Base-by-base conservation (phyloP, 352 stramenopile species). In the Phytophthora citrophthora region DNA sequence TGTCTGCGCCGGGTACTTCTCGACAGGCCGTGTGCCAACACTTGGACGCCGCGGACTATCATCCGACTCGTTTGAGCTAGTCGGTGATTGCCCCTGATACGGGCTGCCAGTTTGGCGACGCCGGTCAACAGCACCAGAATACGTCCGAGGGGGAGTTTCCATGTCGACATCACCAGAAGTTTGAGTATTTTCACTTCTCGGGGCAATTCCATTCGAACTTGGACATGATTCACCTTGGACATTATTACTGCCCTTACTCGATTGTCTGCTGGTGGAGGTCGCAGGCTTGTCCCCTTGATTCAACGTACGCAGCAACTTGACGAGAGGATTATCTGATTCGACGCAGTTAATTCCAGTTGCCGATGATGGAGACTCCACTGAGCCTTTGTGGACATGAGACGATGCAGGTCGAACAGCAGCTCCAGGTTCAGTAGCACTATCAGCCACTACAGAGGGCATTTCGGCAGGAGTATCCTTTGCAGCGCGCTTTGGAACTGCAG, bases 291-390 rank as follows among this genome's bases (percentile, higher is more conserved):
- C 48, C 45, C 79, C 65, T 59, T 88, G 78, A 43, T 89, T 86
- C 45, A 93, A 48, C 39, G 81, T 82, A 40, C 70, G 89, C 29
- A 93, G 54, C 24, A 90, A 54, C 15, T 75, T 56, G 16, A 91
- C 84, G 15, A 93, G 50, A 32, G 84, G 91, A 23, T 90, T 86
- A 46, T 90, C 79, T 39, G 83, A 92, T 50, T 89, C 79, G 4
- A 64, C 69, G 44, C 81, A 91, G 64, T 90, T 88, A 49, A 91
- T 41, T 31, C 89, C 77, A 39, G 81, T 77, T 0, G 70, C 64
- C 1, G 81, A 81, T 11, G 83, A 83, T 6, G 83, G 81, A 0
- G 81, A 91, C 9, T 83, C 54, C n/a, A 36, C 29, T 12, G 45
- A 61, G 40, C 58, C 44, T 59, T 62, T 58, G 15, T 58, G 54